These are phyloP conservation scores for Aphanomyces euteiches DNA, from an alignment of 352 stramenopile genomes.

Conservation along the genomic window DNA sequence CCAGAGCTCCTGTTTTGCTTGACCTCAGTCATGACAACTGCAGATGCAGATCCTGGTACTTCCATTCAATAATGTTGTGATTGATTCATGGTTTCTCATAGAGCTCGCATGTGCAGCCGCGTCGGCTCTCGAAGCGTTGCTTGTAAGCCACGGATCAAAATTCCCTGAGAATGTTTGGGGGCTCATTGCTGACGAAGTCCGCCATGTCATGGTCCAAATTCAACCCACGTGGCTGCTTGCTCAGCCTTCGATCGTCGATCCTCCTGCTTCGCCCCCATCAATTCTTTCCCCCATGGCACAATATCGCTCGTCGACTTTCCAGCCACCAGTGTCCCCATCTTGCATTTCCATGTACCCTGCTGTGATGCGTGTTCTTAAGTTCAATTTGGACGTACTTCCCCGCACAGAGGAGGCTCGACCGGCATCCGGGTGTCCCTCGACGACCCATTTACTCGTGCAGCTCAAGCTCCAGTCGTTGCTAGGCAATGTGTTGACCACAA, in stretches of 20 bases:
- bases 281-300: slow-evolving; percentile 15
- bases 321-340: slow-evolving; percentile 41
- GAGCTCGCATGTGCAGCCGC: slow-evolving; percentile 62
- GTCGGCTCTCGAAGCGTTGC: slow-evolving; percentile 55
- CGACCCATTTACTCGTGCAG: slow-evolving; percentile 62
- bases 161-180: slow-evolving; percentile 78
- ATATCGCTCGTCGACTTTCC: slow-evolving; percentile 32
- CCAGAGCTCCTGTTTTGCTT: slow-evolving; percentile 73
- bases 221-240: slow-evolving; percentile 55
- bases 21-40: slow-evolving; percentile 68
- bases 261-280: not conserved
- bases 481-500: slow-evolving; percentile 59
- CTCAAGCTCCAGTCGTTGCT: slow-evolving; percentile 62
- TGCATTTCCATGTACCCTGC: slow-evolving; percentile 69
- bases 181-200: slow-evolving; percentile 73
- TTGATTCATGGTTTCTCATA: not conserved
- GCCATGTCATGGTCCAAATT: slow-evolving; percentile 63
- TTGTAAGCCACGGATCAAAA: slow-evolving; percentile 71
- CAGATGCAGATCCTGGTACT: slow-evolving; percentile 50
- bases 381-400: slow-evolving; percentile 48
- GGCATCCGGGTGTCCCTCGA: slow-evolving; percentile 55
- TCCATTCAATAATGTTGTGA: not conserved
- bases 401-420: slow-evolving; percentile 51
- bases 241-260: not conserved
- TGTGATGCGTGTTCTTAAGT: slow-evolving; percentile 48